These are phyloP conservation scores for Xylariaceae sp. DNA, from an alignment of 2,329 filamentous ascomycete genomes.

Conservation along the genomic window DNA sequence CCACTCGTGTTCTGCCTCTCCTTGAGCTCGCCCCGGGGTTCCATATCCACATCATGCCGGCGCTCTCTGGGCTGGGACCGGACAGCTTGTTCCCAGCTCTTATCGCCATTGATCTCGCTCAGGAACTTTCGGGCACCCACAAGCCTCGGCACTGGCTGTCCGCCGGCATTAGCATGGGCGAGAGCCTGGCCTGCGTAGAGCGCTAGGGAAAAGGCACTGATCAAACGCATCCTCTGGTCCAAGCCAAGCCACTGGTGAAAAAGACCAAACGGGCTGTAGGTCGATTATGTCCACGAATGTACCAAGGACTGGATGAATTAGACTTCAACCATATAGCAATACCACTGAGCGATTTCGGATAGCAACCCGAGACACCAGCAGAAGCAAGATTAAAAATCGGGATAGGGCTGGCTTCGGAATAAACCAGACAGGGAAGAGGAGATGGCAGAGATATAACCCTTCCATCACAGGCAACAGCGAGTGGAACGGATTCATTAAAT, in stretches of 20 bases:
- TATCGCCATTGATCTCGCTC: constrained; percentile 21
- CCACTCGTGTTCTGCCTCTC: constrained; percentile 23
- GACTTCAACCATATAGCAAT: too few species aligned
- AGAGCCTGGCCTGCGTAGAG: constrained; percentile 23
- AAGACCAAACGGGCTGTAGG: too few species aligned
- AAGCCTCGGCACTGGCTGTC: constrained; percentile 22
- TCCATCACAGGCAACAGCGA: not conserved
- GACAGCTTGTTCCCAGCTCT: constrained; percentile 19
- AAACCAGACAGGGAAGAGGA: constrained; percentile 5
- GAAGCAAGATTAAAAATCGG: too few species aligned
- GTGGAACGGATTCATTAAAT: too few species aligned
- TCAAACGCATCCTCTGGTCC: constrained; percentile 25
- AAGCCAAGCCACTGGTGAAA: too few species aligned
- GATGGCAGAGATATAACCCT: constrained; percentile 8
- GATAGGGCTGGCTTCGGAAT: too few species aligned
- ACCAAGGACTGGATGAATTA: too few species aligned
- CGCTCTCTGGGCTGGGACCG: constrained; percentile 7
- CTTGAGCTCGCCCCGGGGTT: constrained; percentile 16
- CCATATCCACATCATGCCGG: constrained; percentile 6
- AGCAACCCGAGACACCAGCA: too few species aligned
- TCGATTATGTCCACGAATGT: too few species aligned
- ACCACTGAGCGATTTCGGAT: too few species aligned
- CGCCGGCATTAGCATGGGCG: constrained; percentile 22
- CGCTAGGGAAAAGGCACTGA: constrained; percentile 20
- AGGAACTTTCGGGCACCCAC: constrained; percentile 26